Conservation (phyloP, 139 green algal species). For the Ettlia oleoabundans region DNA sequence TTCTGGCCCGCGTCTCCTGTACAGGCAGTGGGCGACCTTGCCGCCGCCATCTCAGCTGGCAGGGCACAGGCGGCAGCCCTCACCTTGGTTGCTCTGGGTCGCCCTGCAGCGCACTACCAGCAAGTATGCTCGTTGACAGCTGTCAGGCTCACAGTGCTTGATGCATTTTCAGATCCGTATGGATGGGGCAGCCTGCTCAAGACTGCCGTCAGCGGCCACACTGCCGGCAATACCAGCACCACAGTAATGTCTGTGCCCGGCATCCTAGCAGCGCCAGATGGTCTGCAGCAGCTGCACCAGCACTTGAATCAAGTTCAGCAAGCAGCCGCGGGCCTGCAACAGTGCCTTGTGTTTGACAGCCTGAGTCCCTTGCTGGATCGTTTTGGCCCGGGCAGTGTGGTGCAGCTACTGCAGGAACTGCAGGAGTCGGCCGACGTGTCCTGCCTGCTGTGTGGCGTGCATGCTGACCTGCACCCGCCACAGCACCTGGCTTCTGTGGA, state of each 20-base stretch:
- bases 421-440: background rate
- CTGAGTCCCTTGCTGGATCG: slow-evolving; percentile 24
- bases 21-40: slow-evolving; percentile 27
- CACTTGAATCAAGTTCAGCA: background rate
- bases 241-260: background rate
- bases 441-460: slow-evolving; percentile 35
- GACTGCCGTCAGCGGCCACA: background rate
- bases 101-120: slow-evolving; percentile 6
- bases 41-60: background rate
- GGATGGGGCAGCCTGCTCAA: slow-evolving; percentile 20
- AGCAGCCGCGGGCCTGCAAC: background rate
- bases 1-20: background rate
- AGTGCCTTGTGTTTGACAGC: slow-evolving; percentile 25
- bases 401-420: background rate
- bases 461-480: slow-evolving; percentile 27
- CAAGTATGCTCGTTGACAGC: background rate
- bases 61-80: slow-evolving; percentile 5
- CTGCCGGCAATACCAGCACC: background rate
- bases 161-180: slow-evolving; percentile 23
- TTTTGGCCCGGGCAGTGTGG: background rate
- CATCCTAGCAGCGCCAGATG: slow-evolving; percentile 2
- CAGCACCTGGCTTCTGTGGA: background rate
- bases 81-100: slow-evolving; percentile 9
- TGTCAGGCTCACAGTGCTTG: slow-evolving; percentile 1
- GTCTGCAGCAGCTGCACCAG: slow-evolving; percentile 20